These are phyloP conservation scores for Colletotrichum somersetense DNA, from an alignment of 2,329 filamentous ascomycete genomes.

Conservation along the genomic window DNA sequence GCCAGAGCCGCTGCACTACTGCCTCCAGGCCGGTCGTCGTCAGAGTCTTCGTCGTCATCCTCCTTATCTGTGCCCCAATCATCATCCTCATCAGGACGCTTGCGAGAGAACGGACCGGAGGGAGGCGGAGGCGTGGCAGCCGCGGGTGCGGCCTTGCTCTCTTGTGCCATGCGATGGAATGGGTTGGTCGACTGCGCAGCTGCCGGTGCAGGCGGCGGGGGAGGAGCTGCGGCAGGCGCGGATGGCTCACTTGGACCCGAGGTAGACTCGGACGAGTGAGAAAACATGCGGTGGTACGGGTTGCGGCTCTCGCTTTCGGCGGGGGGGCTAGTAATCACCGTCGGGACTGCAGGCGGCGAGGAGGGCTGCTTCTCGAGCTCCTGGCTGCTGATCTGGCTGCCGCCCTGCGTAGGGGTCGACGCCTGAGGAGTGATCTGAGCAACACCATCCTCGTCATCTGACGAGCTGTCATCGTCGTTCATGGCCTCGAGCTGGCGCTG, in stretches of 20 bases:
- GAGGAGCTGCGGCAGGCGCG: conserved; percentile 58
- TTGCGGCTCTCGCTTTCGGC: conserved; percentile 87
- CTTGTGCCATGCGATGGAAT: conserved; percentile 87
- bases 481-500: conserved; percentile 85
- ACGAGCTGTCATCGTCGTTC: conserved; percentile 79
- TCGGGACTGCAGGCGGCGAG: conserved; percentile 62
- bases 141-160: conserved; percentile 60
- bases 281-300: conserved; percentile 93
- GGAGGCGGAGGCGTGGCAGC: conserved; percentile 55
- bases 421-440: conserved; percentile 75
- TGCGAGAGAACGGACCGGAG: conserved; percentile 65
- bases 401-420: conserved; percentile 68
- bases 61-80: conserved; percentile 82
- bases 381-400: conserved; percentile 65
- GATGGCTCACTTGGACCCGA: conserved; percentile 57
- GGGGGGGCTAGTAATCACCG: conserved; percentile 65
- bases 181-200: conserved; percentile 83
- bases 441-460: conserved; percentile 83
- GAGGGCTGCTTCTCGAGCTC: conserved; percentile 67
- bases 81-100: conserved; percentile 74
- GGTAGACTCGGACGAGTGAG: conserved; percentile 72
- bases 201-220: conserved; percentile 53
- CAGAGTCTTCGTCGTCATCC: conserved; percentile 71
- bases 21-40: conserved; percentile 82
- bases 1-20: conserved; percentile 91